A percentile compares a stretch with the other conserved stretches of the same genome.
These are phyloP conservation scores for Xylaria polymorpha DNA, from an alignment of 2,329 filamentous ascomycete species.

Conservation along the genomic window DNA sequence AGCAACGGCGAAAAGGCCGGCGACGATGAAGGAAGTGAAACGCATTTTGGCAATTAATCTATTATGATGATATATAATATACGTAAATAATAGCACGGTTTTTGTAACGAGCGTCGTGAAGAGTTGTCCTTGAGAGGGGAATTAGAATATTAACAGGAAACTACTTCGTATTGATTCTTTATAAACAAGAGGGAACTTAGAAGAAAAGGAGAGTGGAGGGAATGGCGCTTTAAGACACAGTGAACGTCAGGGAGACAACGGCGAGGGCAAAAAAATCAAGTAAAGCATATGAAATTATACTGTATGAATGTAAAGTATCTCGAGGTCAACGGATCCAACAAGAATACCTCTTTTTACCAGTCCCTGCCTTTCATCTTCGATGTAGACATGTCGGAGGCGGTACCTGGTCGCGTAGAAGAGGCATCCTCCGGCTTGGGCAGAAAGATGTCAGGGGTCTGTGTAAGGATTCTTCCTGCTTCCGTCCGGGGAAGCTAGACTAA, in stretches of 20 bases:
- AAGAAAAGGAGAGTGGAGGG: constrained; percentile 10
- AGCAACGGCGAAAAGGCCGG: constrained; percentile 61
- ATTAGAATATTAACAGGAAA: constrained; percentile 11
- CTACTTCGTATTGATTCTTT: constrained; percentile 28
- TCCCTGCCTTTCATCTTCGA: not conserved
- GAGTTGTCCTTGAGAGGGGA: constrained; percentile 19
- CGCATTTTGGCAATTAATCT: constrained; percentile 62
- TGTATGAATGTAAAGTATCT: constrained; percentile 21
- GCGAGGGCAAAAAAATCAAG: constrained; percentile 22
- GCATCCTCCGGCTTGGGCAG: constrained; percentile 14
- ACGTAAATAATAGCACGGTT: constrained; percentile 14
- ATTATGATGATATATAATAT: constrained; percentile 37
- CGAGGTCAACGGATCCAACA: constrained; percentile 4
- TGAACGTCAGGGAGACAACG: constrained; percentile 23
- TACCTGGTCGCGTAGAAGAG: constrained; percentile 18
- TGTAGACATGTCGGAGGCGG: constrained; percentile 13
- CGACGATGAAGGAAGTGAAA: constrained; percentile 63
- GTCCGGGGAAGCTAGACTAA: constrained; percentile 34
- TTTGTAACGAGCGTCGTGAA: constrained; percentile 35
- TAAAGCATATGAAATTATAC: constrained; percentile 27
- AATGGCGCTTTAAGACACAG: constrained; percentile 26
- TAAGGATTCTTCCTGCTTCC: constrained; percentile 7
- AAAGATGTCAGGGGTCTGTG: constrained; percentile 1
- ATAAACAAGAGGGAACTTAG: constrained; percentile 23
- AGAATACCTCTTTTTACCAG: constrained; percentile 16